These are phyloP conservation scores for Solanum microdontum DNA, from an alignment of 257 asterid genomes.

Conservation along the genomic window DNA sequence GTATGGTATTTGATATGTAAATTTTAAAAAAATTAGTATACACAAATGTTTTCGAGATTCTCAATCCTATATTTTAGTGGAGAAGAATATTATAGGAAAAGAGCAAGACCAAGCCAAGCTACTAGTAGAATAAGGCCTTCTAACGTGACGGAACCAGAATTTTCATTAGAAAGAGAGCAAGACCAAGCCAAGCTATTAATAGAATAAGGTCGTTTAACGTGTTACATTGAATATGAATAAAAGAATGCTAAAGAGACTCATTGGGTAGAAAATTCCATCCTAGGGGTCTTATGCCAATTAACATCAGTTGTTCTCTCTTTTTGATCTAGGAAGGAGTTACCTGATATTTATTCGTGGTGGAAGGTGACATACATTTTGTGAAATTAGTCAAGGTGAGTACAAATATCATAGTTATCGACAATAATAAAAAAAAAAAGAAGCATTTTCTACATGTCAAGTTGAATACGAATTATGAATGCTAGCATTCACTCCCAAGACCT, in stretches of 20 bases:
- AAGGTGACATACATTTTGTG: too few relatives aligned
- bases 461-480: too few relatives aligned
- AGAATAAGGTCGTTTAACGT: too few relatives aligned
- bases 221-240: neutral
- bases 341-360: too few relatives aligned
- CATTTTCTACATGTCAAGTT: too few relatives aligned
- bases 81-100: neutral
- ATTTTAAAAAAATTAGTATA: neutral
- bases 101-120: neutral
- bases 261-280: neutral
- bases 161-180: too few relatives aligned
- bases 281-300: neutral
- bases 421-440: too few relatives aligned
- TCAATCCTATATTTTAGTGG: neutral
- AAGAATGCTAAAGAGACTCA: neutral
- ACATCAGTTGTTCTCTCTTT: neutral
- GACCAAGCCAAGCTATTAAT: neutral
- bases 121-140: neutral
- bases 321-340: neutral
- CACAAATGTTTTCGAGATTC: too few relatives aligned
- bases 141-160: accelerated
- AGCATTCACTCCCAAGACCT: too few relatives aligned
- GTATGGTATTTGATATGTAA: neutral
- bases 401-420: too few relatives aligned
- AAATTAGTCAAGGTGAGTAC: accelerated